phyloP scores from a whole-genome alignment of 2,329 filamentous ascomycete species.

The Hypoxylon sp. region DNA sequence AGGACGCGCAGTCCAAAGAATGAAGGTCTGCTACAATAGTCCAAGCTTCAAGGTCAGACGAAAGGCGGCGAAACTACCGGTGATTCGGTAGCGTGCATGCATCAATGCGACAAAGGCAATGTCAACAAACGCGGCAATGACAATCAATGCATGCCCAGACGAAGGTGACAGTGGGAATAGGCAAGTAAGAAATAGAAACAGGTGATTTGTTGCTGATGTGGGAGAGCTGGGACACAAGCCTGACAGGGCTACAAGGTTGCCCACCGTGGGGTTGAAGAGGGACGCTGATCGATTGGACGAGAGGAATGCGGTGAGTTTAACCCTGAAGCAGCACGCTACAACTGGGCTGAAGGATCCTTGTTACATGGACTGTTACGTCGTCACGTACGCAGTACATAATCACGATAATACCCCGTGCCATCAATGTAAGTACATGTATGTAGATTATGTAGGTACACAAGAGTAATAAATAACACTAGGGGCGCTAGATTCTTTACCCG shows the following conservation, averaged over 20 bases:
- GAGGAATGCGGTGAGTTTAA: constrained; percentile 35
- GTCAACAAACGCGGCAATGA: constrained; percentile 45
- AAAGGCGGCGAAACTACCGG: constrained; percentile 36
- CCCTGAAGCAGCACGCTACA: constrained; percentile 19
- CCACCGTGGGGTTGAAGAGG: constrained; percentile 42
- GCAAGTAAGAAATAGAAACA: constrained; percentile 25
- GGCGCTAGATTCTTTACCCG: background rate
- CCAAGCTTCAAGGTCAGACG: constrained; percentile 35
- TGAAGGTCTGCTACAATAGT: constrained; percentile 33
- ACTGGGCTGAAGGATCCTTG: constrained; percentile 31
- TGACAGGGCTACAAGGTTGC: constrained; percentile 28
- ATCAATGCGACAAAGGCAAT: constrained; percentile 39
- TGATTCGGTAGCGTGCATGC: constrained; percentile 35
- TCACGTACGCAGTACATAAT: background rate
- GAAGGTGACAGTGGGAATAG: constrained; percentile 29
- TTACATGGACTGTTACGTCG: constrained; percentile 18
- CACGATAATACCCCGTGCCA: background rate
- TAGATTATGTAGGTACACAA: background rate
- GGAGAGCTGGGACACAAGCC: constrained; percentile 10
- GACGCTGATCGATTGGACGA: constrained; percentile 41
- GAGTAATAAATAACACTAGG: constrained; percentile 3
- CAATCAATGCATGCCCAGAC: constrained; percentile 45
- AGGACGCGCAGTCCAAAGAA: constrained; percentile 20
- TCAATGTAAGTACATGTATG: background rate
- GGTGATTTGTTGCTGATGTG: constrained; percentile 41